Percentiles rank a stretch among this genome's conserved stretches.
Conservation (phyloP, 257 asterid species). For the Solanum etuberosum region DNA sequence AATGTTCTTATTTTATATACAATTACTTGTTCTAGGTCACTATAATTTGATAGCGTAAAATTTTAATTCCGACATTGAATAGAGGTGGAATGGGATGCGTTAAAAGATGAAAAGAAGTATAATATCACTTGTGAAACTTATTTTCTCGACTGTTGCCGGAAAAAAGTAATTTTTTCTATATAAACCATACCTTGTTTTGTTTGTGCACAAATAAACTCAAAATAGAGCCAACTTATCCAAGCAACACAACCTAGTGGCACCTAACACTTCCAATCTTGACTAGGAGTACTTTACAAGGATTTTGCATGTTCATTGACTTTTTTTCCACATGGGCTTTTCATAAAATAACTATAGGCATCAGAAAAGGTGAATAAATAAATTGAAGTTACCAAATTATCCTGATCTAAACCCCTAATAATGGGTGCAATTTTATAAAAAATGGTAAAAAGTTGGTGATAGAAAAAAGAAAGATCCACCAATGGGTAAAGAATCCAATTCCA, state of each 20-base stretch:
- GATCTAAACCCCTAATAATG: neutral
- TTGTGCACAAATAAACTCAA: neutral
- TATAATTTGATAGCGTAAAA: neutral
- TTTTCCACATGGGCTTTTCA: conserved; percentile 62
- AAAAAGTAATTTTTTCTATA: no score
- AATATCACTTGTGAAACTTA: neutral
- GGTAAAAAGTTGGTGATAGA: neutral
- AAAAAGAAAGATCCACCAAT: conserved; percentile 7
- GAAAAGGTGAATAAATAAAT: neutral
- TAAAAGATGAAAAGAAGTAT: neutral
- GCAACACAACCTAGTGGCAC: conserved; percentile 1
- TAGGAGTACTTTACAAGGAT: conserved; percentile 39
- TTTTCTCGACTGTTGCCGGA: rapidly evolving
- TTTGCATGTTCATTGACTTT: conserved; percentile 37
- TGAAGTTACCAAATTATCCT: neutral
- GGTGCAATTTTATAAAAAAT: neutral
- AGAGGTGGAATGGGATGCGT: neutral
- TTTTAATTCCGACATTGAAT: neutral
- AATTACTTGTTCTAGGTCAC: neutral
- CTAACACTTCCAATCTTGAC: conserved; percentile 13
- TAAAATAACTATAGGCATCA: neutral
- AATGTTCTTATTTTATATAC: neutral
- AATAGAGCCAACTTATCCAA: neutral
- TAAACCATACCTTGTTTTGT: no score
- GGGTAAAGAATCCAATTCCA: conserved; percentile 31